These are phyloP conservation scores for Yarrowia porcina DNA, from an alignment of 805 yeast species.

Conservation along the genomic window DNA sequence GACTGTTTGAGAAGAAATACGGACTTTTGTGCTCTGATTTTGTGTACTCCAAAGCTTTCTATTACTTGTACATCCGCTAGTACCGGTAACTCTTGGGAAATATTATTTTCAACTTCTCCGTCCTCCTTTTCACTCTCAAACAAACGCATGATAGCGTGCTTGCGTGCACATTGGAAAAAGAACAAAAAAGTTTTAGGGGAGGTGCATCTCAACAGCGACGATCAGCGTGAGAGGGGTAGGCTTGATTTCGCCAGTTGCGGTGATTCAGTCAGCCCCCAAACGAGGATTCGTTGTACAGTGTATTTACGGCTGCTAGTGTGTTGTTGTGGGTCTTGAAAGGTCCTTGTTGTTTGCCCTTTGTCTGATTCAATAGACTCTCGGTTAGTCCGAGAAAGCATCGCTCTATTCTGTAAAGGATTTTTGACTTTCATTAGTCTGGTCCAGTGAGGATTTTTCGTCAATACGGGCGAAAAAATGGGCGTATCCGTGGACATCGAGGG, in stretches of 20 bases:
- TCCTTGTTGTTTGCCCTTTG: background rate
- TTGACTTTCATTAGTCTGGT: background rate
- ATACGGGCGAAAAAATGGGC: no score
- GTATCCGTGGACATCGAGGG: no score
- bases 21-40: no score
- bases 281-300: no score
- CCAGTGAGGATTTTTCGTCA: background rate
- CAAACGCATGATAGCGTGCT: no score
- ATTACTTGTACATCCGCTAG: no score
- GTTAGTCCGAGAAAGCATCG: constrained; percentile 1
- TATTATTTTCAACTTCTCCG: no score
- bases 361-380: background rate
- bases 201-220: background rate
- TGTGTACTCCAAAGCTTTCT: no score
- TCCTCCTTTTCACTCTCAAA: no score
- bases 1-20: background rate
- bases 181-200: background rate
- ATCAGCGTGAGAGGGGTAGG: background rate
- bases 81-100: no score
- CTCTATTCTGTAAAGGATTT: background rate
- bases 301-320: background rate
- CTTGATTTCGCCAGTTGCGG: background rate
- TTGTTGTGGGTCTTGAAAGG: background rate
- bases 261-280: no score
- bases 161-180: background rate